These are phyloP conservation scores for Lasiodiplodia sp. DNA, from an alignment of 2,329 filamentous ascomycete genomes.

Conservation along the genomic window DNA sequence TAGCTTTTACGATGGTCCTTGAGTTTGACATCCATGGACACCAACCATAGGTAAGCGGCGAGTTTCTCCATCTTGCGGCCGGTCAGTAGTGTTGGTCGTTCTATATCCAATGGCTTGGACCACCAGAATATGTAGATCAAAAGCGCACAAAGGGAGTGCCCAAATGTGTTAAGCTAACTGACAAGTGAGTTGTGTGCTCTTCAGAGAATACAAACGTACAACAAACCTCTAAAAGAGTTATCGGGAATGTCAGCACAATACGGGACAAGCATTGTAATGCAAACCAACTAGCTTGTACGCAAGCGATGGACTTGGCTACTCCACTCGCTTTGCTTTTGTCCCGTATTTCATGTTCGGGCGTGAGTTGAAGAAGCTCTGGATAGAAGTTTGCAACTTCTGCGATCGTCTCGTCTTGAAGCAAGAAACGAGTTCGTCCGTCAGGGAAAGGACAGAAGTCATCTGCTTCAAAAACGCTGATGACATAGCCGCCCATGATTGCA, in stretches of 20 bases:
- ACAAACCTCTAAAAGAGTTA: constrained; percentile 52
- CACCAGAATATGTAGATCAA: constrained; percentile 46
- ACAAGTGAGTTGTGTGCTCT: background rate
- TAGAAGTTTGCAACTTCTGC: background rate
- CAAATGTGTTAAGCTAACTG: constrained; percentile 68
- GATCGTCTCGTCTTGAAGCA: background rate
- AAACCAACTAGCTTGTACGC: constrained; percentile 44
- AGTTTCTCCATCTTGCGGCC: background rate
- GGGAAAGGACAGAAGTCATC: background rate
- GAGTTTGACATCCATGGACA: background rate
- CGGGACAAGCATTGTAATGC: constrained; percentile 40
- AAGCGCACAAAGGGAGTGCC: constrained; percentile 51
- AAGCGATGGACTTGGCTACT: constrained; percentile 37
- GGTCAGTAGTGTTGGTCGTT: background rate
- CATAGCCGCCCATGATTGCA: constrained; percentile 35
- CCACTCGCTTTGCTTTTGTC: background rate
- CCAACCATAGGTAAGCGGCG: background rate
- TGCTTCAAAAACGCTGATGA: constrained; percentile 1
- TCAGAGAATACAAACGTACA: too few relatives aligned
- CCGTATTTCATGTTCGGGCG: background rate
- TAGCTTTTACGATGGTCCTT: background rate
- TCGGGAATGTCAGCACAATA: constrained; percentile 35
- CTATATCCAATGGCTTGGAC: constrained; percentile 42
- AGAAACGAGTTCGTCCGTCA: background rate
- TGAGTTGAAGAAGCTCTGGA: constrained; percentile 18